Evolutionary conservation across 2,329 filamentous ascomycete species (phyloP), one percentile per base, ranked within the genome.

Genomic region (Colletotrichum salicis): DNA sequence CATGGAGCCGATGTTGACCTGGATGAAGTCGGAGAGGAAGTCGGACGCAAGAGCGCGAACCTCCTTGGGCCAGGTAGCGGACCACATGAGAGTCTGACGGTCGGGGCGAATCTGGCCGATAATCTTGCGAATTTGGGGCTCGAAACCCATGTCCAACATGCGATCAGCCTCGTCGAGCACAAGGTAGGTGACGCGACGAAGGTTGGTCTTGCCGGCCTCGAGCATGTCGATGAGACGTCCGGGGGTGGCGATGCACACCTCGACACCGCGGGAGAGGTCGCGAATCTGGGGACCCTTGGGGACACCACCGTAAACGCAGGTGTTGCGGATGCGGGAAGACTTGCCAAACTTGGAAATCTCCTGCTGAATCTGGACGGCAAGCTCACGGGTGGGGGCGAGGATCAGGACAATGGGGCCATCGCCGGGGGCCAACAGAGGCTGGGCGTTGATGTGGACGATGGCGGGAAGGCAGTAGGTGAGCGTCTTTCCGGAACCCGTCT

Each of bases 91-190:
- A 74, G 96, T 99, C 84, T 99, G 96, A 89, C 96, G 93, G 82
- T 99, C 96, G 65, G 96, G 96, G 77, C 96, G 94, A 84, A 98
- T 98, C 86, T 99, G 96, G 75, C 93, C 90, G 77, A 99, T 95
- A 76, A 99, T 98, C 88, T 98, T 98, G 87, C 96, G 94, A 79
- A 99, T 98, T 84, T 98, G 96, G 76, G 96, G 96, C 86, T 99
- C 96, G 86, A 99, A 98, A 91, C 96, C 96, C 96, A 99, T 99
- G 86, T 99, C 96, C 82, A 99, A 89, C 96, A 99, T 99, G 80
- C 96, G 96, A 86, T 99, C 96, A 82, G 96, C 96, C 87, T 99
- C 96, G 79, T 99, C 96, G 75, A 99, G 95, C 76, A 98, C 96
- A 70, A 99, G 89, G 86, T 99, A 99, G 68, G 96, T 99, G 74